Percentiles rank a stretch among this genome's conserved stretches.
Evolutionary conservation across 495 filamentous ascomycete genomes (phyloP).

Genomic region (Aspergillus cristatus): DNA sequence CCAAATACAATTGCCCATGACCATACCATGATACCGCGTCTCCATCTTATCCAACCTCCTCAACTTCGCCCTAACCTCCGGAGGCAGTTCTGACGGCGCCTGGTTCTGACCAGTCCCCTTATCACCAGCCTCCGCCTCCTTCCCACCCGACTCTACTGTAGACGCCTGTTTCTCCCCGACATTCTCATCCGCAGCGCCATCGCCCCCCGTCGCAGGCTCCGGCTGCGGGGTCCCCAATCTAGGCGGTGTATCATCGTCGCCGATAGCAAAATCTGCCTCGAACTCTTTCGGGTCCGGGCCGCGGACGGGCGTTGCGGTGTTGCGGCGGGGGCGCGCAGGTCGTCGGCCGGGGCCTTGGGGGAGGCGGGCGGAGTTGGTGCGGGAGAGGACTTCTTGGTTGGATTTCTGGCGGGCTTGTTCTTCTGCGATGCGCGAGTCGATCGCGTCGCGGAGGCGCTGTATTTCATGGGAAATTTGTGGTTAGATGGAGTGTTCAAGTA

Average conservation of each 20-base stretch:
- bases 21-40: slow-evolving; percentile 69
- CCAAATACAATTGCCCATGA: neutral
- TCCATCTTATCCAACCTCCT: slow-evolving; percentile 82
- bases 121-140: slow-evolving; percentile 8
- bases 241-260: slow-evolving; percentile 59
- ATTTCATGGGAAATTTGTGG: neutral
- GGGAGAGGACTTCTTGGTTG: slow-evolving; percentile 37
- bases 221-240: slow-evolving; percentile 45
- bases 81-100: slow-evolving; percentile 52
- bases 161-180: slow-evolving; percentile 15
- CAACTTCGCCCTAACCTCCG: slow-evolving; percentile 57
- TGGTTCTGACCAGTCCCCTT: slow-evolving; percentile 11
- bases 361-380: slow-evolving; percentile 41
- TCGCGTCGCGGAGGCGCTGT: slow-evolving; percentile 76
- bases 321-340: slow-evolving; percentile 36
- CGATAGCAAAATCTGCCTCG: slow-evolving; percentile 71
- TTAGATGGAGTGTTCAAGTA: neutral
- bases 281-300: slow-evolving; percentile 77
- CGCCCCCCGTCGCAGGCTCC: slow-evolving; percentile 20
- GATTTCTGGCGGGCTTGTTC: slow-evolving; percentile 73
- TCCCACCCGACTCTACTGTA: slow-evolving; percentile 15
- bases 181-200: slow-evolving; percentile 19
- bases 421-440: slow-evolving; percentile 79
- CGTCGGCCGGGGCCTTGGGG: slow-evolving; percentile 44
- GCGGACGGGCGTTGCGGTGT: slow-evolving; percentile 42